Evolutionary conservation across 2,329 filamentous ascomycete genomes (phyloP), one percentile per base, ranked within the genome.

Genomic region (Clonostachys sp.): DNA sequence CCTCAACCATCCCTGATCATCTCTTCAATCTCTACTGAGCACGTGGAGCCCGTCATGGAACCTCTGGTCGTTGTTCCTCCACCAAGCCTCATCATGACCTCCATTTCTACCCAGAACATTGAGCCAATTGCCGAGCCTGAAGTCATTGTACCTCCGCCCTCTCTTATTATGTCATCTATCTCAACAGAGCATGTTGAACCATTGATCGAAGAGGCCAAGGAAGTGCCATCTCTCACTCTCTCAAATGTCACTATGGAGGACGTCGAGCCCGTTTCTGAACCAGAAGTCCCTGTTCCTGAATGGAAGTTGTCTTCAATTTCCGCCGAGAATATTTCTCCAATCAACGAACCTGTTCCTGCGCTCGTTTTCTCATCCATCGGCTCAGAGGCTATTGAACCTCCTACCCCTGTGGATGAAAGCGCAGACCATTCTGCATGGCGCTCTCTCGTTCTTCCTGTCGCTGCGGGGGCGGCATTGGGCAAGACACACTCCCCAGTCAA

Each of bases 391-490:
- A 56, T 69, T 2, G 62, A 68, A 14, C 78, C 78, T 12, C 58
- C 70, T 12, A 59, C 62, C 14, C 63, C 64, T 1, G 48, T 58
- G n/a, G 45, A 48, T 18, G 54, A 55, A 45, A 48, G 49, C n/a
- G 51, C 53, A 10, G 17, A 39, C 8, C 14, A 18, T n/a, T 8
- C 14, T 14, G 47, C 48, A 5, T 30, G 24, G 24, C 24, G 24
- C 9, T 30, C 24, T 30, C 40, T 58, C 6, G 18, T 45, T 16
- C 34, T 46, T 13, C 67, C 71, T 18, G 72, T 73, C 48, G 80
- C 72, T 53, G 77, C 75, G 2, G 73, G 81, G 52, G 81, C 64
- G 52, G 81, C 64, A 1, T 78, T 83, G 51, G 76, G 79, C 39
- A 58, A 65, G 46, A 57, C 60, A 14, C 55, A 60, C n/a, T 51